Conservation (phyloP, 345 rosid genomes). For the Lenwebbia sp. region DNA sequence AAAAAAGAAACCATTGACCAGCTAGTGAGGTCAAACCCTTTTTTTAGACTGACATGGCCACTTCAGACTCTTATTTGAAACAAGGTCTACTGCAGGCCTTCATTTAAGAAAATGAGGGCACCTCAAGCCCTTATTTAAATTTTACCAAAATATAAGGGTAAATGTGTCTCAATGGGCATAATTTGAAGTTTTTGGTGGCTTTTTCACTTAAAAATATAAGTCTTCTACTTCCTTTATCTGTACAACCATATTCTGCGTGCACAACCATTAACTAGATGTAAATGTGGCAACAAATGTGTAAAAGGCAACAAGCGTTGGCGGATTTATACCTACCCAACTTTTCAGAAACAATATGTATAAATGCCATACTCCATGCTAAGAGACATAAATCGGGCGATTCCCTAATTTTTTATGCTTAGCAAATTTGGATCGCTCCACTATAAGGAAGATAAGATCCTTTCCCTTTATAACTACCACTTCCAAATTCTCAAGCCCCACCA, state of each 20-base stretch:
- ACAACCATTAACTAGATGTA: neutral
- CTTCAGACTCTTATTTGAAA: too few relatives aligned
- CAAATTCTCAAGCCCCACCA: neutral
- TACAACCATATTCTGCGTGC: accelerated
- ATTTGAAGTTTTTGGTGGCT: too few relatives aligned
- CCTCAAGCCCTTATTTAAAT: too few relatives aligned
- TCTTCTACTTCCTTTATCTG: neutral
- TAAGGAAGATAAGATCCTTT: neutral
- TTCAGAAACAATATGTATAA: neutral
- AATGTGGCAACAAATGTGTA: neutral
- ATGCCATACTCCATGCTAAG: neutral
- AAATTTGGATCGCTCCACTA: neutral
- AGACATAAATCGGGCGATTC: neutral
- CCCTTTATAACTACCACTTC: neutral
- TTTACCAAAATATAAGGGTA: too few relatives aligned
- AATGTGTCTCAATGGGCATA: too few relatives aligned
- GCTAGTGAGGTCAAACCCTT: too few relatives aligned
- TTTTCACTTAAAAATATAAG: neutral
- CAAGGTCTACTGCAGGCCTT: too few relatives aligned
- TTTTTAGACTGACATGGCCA: too few relatives aligned
- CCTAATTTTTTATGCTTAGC: neutral
- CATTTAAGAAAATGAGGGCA: too few relatives aligned
- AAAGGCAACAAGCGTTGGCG: neutral
- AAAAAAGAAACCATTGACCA: too few relatives aligned
- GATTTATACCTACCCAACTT: neutral